Evolutionary conservation across 1,139 yeast species (phyloP).

Genomic region (Ogataea hybrid): DNA sequence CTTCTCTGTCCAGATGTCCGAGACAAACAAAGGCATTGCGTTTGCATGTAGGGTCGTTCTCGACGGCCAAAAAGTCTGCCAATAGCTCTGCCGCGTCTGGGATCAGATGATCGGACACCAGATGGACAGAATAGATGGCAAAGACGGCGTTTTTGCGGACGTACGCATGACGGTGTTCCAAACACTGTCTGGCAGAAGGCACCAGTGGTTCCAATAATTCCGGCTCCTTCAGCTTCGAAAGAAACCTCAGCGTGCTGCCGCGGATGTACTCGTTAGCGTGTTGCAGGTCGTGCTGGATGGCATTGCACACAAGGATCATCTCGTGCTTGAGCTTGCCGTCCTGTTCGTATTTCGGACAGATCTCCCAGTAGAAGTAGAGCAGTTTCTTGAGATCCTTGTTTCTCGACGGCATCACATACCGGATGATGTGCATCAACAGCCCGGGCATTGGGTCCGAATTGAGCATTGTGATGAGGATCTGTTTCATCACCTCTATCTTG

Average conservation of each 20-base stretch:
- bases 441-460: slow-evolving; percentile 97
- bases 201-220: slow-evolving; percentile 94
- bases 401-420: slow-evolving; percentile 95
- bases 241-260: slow-evolving; percentile 90
- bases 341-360: slow-evolving; percentile 85
- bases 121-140: slow-evolving; percentile 80
- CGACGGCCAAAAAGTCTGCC: slow-evolving; percentile 69
- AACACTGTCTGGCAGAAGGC: slow-evolving; percentile 86
- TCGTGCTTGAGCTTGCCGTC: slow-evolving; percentile 95
- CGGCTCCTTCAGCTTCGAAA: slow-evolving; percentile 87
- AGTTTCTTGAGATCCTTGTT: slow-evolving; percentile 89
- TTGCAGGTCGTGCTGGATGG: slow-evolving; percentile 94
- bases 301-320: slow-evolving; percentile 97
- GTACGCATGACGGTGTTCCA: slow-evolving; percentile 96
- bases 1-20: slow-evolving; percentile 78
- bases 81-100: slow-evolving; percentile 94
- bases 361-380: slow-evolving; percentile 96
- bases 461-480: slow-evolving; percentile 78
- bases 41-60: slow-evolving; percentile 91
- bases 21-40: slow-evolving; percentile 93
- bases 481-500: slow-evolving; percentile 88
- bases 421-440: slow-evolving; percentile 91
- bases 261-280: slow-evolving; percentile 97
- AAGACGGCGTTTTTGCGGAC: slow-evolving; percentile 97
- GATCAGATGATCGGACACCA: slow-evolving; percentile 79